Base-by-base conservation (phyloP, 1,284 basidiomycete genomes). In the Cryptococcus amylolentus region DNA sequence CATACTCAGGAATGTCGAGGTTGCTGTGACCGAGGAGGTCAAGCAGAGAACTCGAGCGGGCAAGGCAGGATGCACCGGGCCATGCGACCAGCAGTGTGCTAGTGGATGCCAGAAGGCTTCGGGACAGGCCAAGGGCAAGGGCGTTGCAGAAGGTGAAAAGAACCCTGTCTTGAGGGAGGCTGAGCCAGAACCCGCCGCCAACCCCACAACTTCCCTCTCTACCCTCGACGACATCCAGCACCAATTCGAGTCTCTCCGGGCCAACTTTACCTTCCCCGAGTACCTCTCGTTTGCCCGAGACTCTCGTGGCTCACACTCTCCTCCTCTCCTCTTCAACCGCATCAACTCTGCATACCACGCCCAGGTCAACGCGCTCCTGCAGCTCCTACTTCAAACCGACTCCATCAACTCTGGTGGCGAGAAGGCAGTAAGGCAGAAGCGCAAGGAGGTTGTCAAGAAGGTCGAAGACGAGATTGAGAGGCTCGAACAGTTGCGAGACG, bases 401-500 rank as follows among this genome's bases (percentile, higher is more conserved):
- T 83, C 80, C 0, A 81, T 89, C 5, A 82, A 86, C 61, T 86
- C 83, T 61, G 81, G 80, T 64, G 88, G 87, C 0, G 81, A 85
- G 59, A 70, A 76, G 51, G 74, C 72, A 3, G 82, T 90, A 16
- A 78, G 87, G 43, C 78, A 79, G n/a, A 78, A 75, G 57, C 75
- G 88, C 54, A 82, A 84, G 71, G 78, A 77, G 10, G 78, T 87
- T 4, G 87, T 88, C 43, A 78, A 75, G 57, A 69, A 69, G 45
- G 82, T 90, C n/a, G 88, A 89, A 75, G 61, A 66, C 28, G 87
- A 86, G 62, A 68, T 86, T 37, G 81, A 81, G 57, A 77, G 77
- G 42, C 68, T 86, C 20, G 84, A 84, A 60, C 65, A 67, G 55
- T 62, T 68, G 63, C 71, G 78, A 63, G 77, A 80, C 65, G 62